Conservation (phyloP, 2,329 filamentous ascomycete genomes). For the Penicillium sp. region DNA sequence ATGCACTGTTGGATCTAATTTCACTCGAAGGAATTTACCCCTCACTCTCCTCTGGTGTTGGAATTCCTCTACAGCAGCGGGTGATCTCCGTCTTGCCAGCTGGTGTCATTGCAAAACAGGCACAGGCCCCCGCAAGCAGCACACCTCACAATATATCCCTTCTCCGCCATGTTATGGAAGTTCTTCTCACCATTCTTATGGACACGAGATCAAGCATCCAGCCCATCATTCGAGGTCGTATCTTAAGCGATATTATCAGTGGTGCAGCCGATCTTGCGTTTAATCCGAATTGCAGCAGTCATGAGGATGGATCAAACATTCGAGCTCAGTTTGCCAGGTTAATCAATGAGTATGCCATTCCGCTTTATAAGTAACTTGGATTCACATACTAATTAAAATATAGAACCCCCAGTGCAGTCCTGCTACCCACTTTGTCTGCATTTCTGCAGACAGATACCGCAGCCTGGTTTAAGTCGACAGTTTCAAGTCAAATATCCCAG, state of each 20-base stretch:
- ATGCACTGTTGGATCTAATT: slow-evolving; percentile 45
- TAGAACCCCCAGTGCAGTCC: slow-evolving; percentile 37
- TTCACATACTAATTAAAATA: slow-evolving; percentile 13
- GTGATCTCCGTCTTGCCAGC: slow-evolving; percentile 45
- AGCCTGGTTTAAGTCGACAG: slow-evolving; percentile 39
- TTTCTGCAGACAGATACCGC: slow-evolving; percentile 39
- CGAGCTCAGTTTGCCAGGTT: slow-evolving; percentile 28
- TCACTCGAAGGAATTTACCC: slow-evolving; percentile 48
- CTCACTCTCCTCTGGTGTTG: slow-evolving; percentile 43
- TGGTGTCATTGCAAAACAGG: slow-evolving; percentile 43
- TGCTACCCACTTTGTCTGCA: slow-evolving; percentile 38
- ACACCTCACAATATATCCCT: slow-evolving; percentile 30
- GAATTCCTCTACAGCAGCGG: slow-evolving; percentile 45
- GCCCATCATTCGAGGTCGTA: slow-evolving; percentile 38
- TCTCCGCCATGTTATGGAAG: slow-evolving; percentile 31
- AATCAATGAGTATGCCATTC: slow-evolving; percentile 34
- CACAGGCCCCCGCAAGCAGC: slow-evolving; percentile 14
- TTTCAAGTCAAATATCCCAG: slow-evolving; percentile 39
- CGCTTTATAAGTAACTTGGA: background rate
- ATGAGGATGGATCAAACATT: slow-evolving; percentile 20
- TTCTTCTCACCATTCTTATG: slow-evolving; percentile 31
- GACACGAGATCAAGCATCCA: slow-evolving; percentile 39
- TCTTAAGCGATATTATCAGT: slow-evolving; percentile 43
- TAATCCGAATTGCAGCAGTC: slow-evolving; percentile 29
- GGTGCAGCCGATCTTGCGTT: slow-evolving; percentile 40